phyloP scores from a whole-genome alignment of 148 eudicot genomes.

The Heliamphora exappendiculata region DNA sequence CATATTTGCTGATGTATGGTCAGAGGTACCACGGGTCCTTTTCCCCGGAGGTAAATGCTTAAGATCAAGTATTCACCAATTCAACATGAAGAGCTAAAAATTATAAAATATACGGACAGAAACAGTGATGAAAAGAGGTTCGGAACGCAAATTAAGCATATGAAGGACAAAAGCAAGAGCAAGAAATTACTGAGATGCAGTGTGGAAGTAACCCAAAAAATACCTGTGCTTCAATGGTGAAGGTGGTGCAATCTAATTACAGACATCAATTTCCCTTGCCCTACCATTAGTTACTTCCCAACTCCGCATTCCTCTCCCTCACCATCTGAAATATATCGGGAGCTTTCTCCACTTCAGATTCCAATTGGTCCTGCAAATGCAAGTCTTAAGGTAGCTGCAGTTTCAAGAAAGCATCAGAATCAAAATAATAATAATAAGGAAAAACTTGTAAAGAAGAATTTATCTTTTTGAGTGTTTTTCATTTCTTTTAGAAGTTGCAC shows the following conservation, averaged over 20 bases:
- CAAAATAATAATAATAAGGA: no score
- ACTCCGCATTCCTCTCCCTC: not conserved
- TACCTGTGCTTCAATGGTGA: not conserved
- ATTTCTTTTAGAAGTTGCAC: not conserved
- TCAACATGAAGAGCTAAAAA: not conserved
- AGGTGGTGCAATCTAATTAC: not conserved
- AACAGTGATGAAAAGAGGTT: not conserved
- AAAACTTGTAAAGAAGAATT: conserved; percentile 1
- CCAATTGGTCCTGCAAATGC: conserved; percentile 2
- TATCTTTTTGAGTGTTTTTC: not conserved
- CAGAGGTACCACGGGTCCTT: not conserved
- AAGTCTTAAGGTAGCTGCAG: conserved; percentile 13
- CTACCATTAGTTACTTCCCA: not conserved
- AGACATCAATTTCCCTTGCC: not conserved
- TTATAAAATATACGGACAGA: not conserved
- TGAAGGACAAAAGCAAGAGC: not conserved
- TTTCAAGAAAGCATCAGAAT: conserved; percentile 19
- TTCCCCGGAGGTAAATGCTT: conserved; percentile 5
- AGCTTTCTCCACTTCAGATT: not conserved
- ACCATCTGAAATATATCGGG: not conserved
- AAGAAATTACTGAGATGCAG: not conserved
- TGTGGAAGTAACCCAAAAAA: not conserved
- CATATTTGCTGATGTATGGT: conserved; percentile 22
- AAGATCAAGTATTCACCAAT: conserved; percentile 5
- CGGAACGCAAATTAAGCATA: conserved; percentile 6